Percentiles rank a stretch among this genome's conserved stretches.
Evolutionary conservation across 495 filamentous ascomycete genomes (phyloP).

Genomic region (Saxophila tyrrhenica): DNA sequence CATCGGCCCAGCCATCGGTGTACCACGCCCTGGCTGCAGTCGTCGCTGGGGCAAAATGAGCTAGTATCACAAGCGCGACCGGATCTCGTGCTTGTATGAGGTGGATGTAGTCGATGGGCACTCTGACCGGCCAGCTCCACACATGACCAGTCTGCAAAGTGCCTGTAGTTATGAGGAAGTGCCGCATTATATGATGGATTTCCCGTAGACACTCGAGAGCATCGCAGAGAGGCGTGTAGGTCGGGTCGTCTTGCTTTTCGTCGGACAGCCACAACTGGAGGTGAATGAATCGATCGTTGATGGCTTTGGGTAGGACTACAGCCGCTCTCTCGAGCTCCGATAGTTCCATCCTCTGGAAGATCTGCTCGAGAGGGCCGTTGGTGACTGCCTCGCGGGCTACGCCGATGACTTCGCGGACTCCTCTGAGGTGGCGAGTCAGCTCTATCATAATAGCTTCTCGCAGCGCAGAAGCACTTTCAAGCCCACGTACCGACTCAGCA

Average conservation of each 20-base stretch:
- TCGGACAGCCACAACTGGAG: not conserved
- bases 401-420: not conserved
- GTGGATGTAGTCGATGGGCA: not conserved
- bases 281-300: not conserved
- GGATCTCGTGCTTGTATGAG: not conserved
- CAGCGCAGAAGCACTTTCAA: too few relatives aligned
- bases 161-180: not conserved
- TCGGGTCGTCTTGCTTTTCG: not conserved
- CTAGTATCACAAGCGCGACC: not conserved
- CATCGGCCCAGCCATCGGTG: not conserved
- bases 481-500: not conserved
- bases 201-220: not conserved
- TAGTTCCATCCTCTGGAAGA: not conserved
- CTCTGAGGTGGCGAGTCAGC: not conserved
- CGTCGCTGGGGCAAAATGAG: not conserved
- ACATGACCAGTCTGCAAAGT: not conserved
- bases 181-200: not conserved
- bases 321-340: too few relatives aligned
- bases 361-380: not conserved
- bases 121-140: not conserved
- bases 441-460: too few relatives aligned
- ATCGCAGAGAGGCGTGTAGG: not conserved
- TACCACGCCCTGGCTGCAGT: not conserved
- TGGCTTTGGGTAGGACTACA: too few relatives aligned
- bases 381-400: not conserved